Conservation (phyloP, 2,329 filamentous ascomycete species). For the Hymenoscyphus albidus region DNA sequence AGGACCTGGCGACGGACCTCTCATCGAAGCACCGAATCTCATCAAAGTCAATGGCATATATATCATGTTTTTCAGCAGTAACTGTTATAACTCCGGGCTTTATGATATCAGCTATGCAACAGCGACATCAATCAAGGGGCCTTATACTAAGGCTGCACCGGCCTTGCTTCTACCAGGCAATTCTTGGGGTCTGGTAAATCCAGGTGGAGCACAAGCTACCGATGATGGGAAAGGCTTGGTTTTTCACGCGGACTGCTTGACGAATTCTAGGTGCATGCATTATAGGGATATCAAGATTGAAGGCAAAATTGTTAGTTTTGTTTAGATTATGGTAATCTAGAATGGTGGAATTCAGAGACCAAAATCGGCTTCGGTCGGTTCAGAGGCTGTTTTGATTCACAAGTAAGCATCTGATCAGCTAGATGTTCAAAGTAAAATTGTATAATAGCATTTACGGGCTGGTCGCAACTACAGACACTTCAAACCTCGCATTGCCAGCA, state of each 20-base stretch:
- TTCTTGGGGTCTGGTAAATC: not conserved
- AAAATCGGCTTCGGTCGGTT: no score
- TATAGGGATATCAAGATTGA: not conserved
- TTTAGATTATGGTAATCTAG: not conserved
- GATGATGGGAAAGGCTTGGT: not conserved
- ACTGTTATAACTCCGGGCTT: conserved; percentile 50
- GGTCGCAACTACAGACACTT: no score
- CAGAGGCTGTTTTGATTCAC: no score
- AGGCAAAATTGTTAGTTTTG: not conserved
- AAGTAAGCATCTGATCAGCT: no score
- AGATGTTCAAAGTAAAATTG: no score
- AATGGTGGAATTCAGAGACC: no score
- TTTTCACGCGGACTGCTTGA: not conserved
- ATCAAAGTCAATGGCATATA: conserved; percentile 48
- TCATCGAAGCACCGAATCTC: conserved; percentile 59
- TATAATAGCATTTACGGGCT: no score
- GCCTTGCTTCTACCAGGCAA: not conserved
- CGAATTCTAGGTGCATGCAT: conserved; percentile 2
- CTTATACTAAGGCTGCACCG: not conserved
- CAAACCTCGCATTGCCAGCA: no score
- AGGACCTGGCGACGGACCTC: conserved; percentile 44
- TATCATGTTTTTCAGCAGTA: conserved; percentile 59
- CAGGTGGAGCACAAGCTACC: not conserved
- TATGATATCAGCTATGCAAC: conserved; percentile 47
- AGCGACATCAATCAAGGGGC: not conserved